Percentiles rank a stretch among this genome's conserved stretches.
phyloP scores from a whole-genome alignment of 2,329 filamentous ascomycete genomes.

The Geosmithia putterillii region DNA sequence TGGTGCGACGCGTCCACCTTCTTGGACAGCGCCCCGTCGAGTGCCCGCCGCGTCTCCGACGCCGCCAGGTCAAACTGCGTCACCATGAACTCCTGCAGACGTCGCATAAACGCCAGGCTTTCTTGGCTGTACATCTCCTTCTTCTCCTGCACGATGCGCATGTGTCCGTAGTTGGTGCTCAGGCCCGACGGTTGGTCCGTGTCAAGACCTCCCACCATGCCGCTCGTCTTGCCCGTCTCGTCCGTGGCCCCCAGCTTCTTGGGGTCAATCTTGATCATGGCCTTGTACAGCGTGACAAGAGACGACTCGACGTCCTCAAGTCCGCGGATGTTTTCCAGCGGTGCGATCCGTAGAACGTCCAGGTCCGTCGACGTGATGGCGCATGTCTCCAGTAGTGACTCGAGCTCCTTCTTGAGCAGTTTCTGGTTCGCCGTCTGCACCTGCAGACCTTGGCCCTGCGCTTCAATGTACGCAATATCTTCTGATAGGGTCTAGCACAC shows the following conservation, averaged over 20 bases:
- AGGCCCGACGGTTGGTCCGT: constrained; percentile 34
- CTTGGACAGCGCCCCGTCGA: constrained; percentile 46
- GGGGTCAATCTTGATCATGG: constrained; percentile 88
- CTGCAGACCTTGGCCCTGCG: constrained; percentile 90
- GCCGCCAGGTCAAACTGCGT: constrained; percentile 68
- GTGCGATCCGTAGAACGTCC: constrained; percentile 58
- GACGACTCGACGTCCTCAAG: constrained; percentile 68
- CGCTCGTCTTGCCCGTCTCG: constrained; percentile 34
- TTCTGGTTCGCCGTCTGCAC: constrained; percentile 97
- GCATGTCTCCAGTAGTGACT: constrained; percentile 80
- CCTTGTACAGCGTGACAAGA: constrained; percentile 75
- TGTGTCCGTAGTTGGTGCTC: constrained; percentile 69
- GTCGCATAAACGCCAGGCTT: constrained; percentile 62
- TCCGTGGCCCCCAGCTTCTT: constrained; percentile 41
- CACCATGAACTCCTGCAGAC: constrained; percentile 72
- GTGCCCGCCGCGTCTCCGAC: constrained; percentile 52
- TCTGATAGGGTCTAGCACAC: constrained; percentile 68
- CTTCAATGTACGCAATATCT: constrained; percentile 94
- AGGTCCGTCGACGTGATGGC: constrained; percentile 71
- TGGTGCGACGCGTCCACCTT: constrained; percentile 63
- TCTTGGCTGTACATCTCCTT: constrained; percentile 78
- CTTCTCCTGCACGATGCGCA: constrained; percentile 91
- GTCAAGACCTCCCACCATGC: constrained; percentile 24
- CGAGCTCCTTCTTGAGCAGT: constrained; percentile 77
- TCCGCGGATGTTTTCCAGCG: constrained; percentile 58